Base-by-base conservation (phyloP, 495 filamentous ascomycete genomes). In the Letharia lupina region DNA sequence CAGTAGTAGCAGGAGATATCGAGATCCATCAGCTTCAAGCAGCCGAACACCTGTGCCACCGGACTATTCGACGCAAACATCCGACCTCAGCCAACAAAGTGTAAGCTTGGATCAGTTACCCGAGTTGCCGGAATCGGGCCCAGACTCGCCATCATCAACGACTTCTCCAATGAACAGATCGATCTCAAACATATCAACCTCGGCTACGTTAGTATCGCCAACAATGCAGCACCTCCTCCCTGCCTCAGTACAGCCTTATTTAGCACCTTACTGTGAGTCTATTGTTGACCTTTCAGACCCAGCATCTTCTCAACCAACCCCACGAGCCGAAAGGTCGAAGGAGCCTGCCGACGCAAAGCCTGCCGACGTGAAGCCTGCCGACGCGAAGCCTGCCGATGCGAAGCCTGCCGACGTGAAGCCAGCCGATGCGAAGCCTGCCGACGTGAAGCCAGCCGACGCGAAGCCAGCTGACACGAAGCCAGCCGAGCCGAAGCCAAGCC, bases 31-130 rank as follows among this genome's bases (percentile, higher is more conserved):
- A 28, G 61, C 45, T 61, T 69, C 68, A 5, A 70, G 69, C 58
- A 69, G 42, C 45, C 63, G 56, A n/a, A 68, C 64, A 54, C 63
- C 60, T 65, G 31, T 63, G 18, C 20, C 56, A 42, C 37, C 50
- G 9, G 68, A 70, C 57, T 60, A 15, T 20, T 50, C 56, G 20
- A 31, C 62, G 35, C 70, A 66, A 20, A 23, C 48, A 20, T 60
- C 65, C 10, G 57, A 63, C 20, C 47, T 33, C 61, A 64, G 28
- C 9, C 64, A 65, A 31, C 54, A 60, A 35, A 68, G 67, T 57
- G 60, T 68, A 16, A 63, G 42, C 33, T 58, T 70, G 16, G 70
- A 72, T 57, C 70, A 72, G 44, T 60, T 72, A 18, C 70, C 70
- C 4, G 45, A 70, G 28, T 61, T 72, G 58, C 69, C 69, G 13